phyloP scores from a whole-genome alignment of 2,329 filamentous ascomycete genomes.

The Clonostachys chloroleuca region DNA sequence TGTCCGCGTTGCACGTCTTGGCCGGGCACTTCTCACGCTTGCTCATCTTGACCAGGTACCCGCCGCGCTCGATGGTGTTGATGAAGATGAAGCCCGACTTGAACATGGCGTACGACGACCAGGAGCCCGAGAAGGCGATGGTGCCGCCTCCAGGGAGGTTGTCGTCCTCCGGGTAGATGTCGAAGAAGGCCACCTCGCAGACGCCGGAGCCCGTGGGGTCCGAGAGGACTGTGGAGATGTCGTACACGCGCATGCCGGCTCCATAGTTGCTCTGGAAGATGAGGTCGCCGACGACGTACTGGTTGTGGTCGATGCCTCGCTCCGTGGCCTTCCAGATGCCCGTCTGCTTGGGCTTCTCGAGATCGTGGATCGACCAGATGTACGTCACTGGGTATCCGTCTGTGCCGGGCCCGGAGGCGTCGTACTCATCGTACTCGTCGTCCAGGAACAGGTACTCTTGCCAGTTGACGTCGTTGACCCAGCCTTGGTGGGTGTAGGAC shows the following conservation, averaged over 20 bases:
- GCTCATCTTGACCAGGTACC: slow-evolving; percentile 24
- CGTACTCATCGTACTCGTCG: slow-evolving; percentile 44
- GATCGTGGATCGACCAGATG: slow-evolving; percentile 39
- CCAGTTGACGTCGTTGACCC: slow-evolving; percentile 38
- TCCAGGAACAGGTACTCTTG: slow-evolving; percentile 38
- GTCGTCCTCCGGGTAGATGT: slow-evolving; percentile 43
- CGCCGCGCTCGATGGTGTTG: slow-evolving; percentile 36
- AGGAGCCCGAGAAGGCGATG: slow-evolving; percentile 32
- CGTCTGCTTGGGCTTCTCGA: slow-evolving; percentile 33
- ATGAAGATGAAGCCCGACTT: slow-evolving; percentile 31
- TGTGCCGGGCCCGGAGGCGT: slow-evolving; percentile 26
- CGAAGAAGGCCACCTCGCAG: slow-evolving; percentile 39
- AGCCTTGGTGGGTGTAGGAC: slow-evolving; percentile 54
- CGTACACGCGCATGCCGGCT: slow-evolving; percentile 29
- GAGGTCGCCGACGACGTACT: slow-evolving; percentile 32
- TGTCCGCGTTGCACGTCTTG: slow-evolving; percentile 11
- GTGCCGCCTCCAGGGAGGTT: slow-evolving; percentile 22
- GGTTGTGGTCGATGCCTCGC: slow-evolving; percentile 37
- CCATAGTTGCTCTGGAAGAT: slow-evolving; percentile 41
- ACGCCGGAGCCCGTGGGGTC: slow-evolving; percentile 31
- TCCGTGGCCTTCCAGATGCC: slow-evolving; percentile 30
- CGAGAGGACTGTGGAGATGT: slow-evolving; percentile 19
- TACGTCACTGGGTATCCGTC: slow-evolving; percentile 40
- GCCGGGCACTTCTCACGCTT: slow-evolving; percentile 10
- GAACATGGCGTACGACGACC: slow-evolving; percentile 40